Base-by-base conservation (phyloP, 1,284 basidiomycete species). In the Caloboletus inedulis region DNA sequence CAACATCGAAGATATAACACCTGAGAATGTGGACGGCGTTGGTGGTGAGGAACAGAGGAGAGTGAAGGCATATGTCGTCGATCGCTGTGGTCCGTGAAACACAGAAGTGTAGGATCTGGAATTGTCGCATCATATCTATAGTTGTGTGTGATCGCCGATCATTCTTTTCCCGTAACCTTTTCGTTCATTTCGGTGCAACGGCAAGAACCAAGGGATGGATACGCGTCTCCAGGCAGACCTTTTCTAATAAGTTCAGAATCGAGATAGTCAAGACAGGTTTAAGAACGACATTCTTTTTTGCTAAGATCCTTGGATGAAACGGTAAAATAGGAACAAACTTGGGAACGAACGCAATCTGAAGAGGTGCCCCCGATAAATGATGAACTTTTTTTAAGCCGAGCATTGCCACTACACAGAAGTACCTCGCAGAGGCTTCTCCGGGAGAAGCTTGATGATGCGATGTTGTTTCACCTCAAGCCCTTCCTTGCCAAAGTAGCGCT, bases 11-110 rank as follows among this genome's bases (percentile, higher is more conserved):
- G 81, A 82, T n/a, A 80, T 89, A 70, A 84, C 81, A 14, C 86
- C 94, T 12, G 94, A 96, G 71, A 82, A 91, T 56, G 77, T 95
- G 27, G 83, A 85, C 41, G 94, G 94, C 6, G 90, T 96, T 0
- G 91, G 91, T 25, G 53, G 53, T 25, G 50, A 62, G 46, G 94
- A 95, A 72, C 91, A 94, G 73, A 85, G 79, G 63, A 78, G 82
- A 55, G 89, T 85, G 21, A 81, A 78, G 56, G 75, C 81, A 59
- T 91, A 94, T 73, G 83, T 96, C 48, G 72, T 84, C 49, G 80
- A 85, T 55, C 74, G 74, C 31, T 91, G 87, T 68, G 90, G 89
- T 19, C 59, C 64, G 7, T 69, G 43, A 67, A 47, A 27, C 13
- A 35, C 4, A 13, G 1, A 2, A 14, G 8, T 10, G 4, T 16